Base-by-base conservation (phyloP, 805 yeast genomes). In the Pichia cephalocereana region DNA sequence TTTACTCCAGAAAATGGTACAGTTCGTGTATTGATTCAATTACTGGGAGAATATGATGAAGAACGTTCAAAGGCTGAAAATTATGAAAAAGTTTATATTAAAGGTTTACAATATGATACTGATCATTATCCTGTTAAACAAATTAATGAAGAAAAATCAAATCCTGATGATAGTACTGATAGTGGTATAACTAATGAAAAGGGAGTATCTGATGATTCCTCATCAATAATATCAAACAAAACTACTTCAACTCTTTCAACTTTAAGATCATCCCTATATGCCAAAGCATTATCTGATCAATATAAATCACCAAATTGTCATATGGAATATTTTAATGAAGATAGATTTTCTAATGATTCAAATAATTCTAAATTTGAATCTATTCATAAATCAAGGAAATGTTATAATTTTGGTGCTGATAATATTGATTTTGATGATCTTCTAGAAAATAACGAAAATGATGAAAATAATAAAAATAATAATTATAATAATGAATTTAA, bases 1-100 rank as follows among this genome's bases (percentile, higher is more conserved):
- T 93, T 93, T 58, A 90, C 98, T 0, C 96, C 96, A 0, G 84
- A 81, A 17, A 86, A 87, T 50, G 98, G 97, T 2, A 74, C 76
- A 15, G 95, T 90, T 12, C 73, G 74, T 30, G 86, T 87, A 9
- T 62, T 71, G 1, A 76, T 84, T 53, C 75, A 71, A 52, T 62
- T 83, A n/a, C 47, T 83, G 18, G 93, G 93, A 38, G 86, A 80
- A 58, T 86, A 82, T 59, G 93, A 84, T 57, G 74, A 70, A 56
- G 68, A 61, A 26, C 62, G 65, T 50, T 78, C 86, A 28, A 64
- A 64, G 44, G 56, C 52, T 0, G 60, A 56, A 14, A 62, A 75
- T 40, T 78, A 63, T 56, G 65, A 67, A 27, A 63, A 71, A 38
- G 87, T 81, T 6, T 72, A 63, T 54, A 65, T 78, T 12, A 67